Evolutionary conservation across 2,329 filamentous ascomycete species (phyloP), one percentile per base, ranked within the genome.

Genomic region (Xylaria sp.): DNA sequence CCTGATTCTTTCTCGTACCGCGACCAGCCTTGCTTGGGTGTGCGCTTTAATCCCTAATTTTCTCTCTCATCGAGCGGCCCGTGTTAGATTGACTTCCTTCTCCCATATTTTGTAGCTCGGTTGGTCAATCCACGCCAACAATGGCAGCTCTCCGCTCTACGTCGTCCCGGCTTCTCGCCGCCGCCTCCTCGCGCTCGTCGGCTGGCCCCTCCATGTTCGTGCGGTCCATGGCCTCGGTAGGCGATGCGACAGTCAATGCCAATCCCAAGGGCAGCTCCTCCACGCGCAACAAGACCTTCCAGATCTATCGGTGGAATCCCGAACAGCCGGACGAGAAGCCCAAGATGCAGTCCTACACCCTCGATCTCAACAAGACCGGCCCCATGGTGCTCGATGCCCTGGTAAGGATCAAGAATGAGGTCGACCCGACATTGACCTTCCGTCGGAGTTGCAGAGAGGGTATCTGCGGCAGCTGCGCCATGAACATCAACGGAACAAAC

Each of bases 401-500:
- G 78, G 96, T 99, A 82, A 88, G 95, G 78, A 98, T 99, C 85
- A 99, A 99, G 92, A 99, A 99, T 83, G 96, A 99, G 88, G 84
- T 97, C 72, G 96, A 99, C 83, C 94, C 96, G 61, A 98, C 96
- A 55, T 84, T 99, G 78, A 98, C 96, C 64, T 99, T 99, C 88
- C 90, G 96, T 80, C 86, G 96, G 82, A 97, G 93, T 83, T 99
- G 96, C 86, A 89, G 96, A 84, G 96, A 99, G 88, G 96, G 96
- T 76, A 99, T 99, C 79, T 99, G 96, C 81, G 96, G 96, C 75
- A 97, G 93, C 83, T 99, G 96, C 82, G 96, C 96, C 75, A 99
- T 99, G 96, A 99, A 99, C 88, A 98, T 99, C 82, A 97, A 98
- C 82, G 96, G 96, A 82, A 92, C 97, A 79, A 99, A 99, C 86